A percentile compares a stretch with the other conserved stretches of the same genome.
Conservation (phyloP, 805 yeast species). For the Cyberlindnera euphorbiiphila region DNA sequence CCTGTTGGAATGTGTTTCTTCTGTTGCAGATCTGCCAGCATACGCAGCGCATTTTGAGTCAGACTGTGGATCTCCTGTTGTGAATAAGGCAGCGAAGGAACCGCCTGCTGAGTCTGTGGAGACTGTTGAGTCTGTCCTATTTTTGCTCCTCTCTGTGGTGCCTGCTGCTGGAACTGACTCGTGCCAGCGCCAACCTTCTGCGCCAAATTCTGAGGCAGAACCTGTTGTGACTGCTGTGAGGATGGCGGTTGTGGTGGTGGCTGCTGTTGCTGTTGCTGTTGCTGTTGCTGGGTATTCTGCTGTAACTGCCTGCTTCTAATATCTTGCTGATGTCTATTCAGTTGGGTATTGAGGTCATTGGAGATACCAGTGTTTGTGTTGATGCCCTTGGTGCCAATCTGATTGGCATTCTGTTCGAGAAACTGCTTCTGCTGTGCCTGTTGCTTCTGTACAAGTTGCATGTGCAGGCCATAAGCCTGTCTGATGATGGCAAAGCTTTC, state of each 20-base stretch:
- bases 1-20: conserved; percentile 23
- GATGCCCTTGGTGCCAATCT: conserved; percentile 20
- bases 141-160: conserved; percentile 1
- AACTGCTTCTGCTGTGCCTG: conserved; percentile 36
- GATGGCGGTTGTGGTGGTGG: conserved; percentile 19
- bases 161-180: conserved; percentile 24
- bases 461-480: conserved; percentile 64
- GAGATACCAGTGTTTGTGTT: background rate
- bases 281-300: conserved; percentile 28
- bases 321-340: conserved; percentile 32
- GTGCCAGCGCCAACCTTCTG: conserved; percentile 12
- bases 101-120: conserved; percentile 6
- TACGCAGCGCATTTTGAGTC: conserved; percentile 25
- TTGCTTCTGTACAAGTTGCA: conserved; percentile 49
- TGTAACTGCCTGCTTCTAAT: conserved; percentile 31
- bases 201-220: conserved; percentile 22
- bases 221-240: conserved; percentile 32
- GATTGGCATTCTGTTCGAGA: conserved; percentile 35
- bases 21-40: conserved; percentile 23
- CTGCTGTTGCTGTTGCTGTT: conserved; percentile 20
- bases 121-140: conserved; percentile 3
- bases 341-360: conserved; percentile 21
- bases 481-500: conserved; percentile 56
- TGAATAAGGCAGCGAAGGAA: conserved; percentile 12
- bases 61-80: conserved; percentile 20